Evolutionary conservation across 139 green algal genomes (phyloP), one percentile per base, ranked within the genome.

Genomic region (Zygnema cylindricum): DNA sequence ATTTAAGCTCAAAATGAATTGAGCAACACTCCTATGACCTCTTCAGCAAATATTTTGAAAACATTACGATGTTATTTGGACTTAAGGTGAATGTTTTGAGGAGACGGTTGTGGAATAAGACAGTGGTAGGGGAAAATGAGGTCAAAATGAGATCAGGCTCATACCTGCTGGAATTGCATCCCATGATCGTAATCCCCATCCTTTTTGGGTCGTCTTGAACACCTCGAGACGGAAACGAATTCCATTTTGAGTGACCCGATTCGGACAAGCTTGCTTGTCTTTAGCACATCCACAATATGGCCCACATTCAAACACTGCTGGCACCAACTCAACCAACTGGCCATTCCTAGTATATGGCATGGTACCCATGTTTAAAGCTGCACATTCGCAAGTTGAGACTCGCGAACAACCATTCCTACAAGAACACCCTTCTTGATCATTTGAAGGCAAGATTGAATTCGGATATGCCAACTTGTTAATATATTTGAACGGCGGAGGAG

Each of bases 131-230:
- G n/a, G n/a, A n/a, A n/a, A n/a, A n/a, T n/a, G n/a, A n/a, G n/a
- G n/a, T n/a, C n/a, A n/a, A n/a, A n/a, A n/a, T n/a, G n/a, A n/a
- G n/a, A n/a, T n/a, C n/a, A n/a, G n/a, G n/a, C n/a, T n/a, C n/a
- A n/a, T n/a, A 1, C 78, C 78, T n/a, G 82, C 22, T 16, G 87
- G 43, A 1, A 91, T 93, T 0, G 41, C 32, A 42, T 92, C 87
- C 88, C 88, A 93, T 22, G 88, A 93, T 23, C 88, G 88, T 69
- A 93, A 23, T 7, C 79, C 88, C 88, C 88, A 92, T 39, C 88
- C 88, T 69, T 93, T 92, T 54, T 69, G 42, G 22, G 25, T 35
- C 1, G 88, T 92, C 33, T 79, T 76, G 71, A 92, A 92, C 40
- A 92, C 88, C 86, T 92, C 88, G 36, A 92, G 30, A 11, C 87